Evolutionary conservation across 2,329 filamentous ascomycete genomes (phyloP), one percentile per base, ranked within the genome.

Genomic region (Teratosphaeria nubilosa): DNA sequence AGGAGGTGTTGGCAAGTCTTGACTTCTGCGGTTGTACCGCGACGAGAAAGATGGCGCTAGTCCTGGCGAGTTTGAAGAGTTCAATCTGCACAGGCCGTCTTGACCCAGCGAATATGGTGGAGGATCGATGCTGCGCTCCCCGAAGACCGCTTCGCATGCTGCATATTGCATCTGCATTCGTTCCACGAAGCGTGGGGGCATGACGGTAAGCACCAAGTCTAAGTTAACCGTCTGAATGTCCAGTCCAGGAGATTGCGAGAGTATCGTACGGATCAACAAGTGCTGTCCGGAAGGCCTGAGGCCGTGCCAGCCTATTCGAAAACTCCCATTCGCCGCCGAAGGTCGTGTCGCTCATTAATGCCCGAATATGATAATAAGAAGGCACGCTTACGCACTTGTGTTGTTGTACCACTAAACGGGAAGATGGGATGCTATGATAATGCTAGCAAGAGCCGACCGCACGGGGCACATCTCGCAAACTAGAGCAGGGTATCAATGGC

Each of bases 141-240:
- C 59, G 27, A 63, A 63, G 34, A 63, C 56, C 10, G 41, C 53
- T 37, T 56, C 53, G 24, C 45, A 58, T 6, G 55, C 59, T 20
- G 57, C 56, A 5, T 56, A 56, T 37, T 64, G 61, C 20, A 53
- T 41, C 48, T 62, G 55, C 31, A 64, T 58, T 11, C 63, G 55
- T 45, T 63, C 54, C 53, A 64, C 53, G 53, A 62, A 64, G 24
- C 61, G 58, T n/a, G 61, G 61, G 32, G 62, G 34, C 60, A 63
- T 63, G 51, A 10, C 41, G n/a, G 20, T 7, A n/a, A 48, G 41
- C n/a, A 22, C 41, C 41, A 48, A 13, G 41, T 48, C 2, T n/a
- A 10, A 48, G 5, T 20, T 10, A 22, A 20, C 9, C 3, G 2
- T n/a, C 41, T 48, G n/a, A n/a, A 22, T 48, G 16, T n/a, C 34